Evolutionary conservation across 2,329 filamentous ascomycete species (phyloP), one percentile per base, ranked within the genome.

Genomic region (Trichophyton simii): DNA sequence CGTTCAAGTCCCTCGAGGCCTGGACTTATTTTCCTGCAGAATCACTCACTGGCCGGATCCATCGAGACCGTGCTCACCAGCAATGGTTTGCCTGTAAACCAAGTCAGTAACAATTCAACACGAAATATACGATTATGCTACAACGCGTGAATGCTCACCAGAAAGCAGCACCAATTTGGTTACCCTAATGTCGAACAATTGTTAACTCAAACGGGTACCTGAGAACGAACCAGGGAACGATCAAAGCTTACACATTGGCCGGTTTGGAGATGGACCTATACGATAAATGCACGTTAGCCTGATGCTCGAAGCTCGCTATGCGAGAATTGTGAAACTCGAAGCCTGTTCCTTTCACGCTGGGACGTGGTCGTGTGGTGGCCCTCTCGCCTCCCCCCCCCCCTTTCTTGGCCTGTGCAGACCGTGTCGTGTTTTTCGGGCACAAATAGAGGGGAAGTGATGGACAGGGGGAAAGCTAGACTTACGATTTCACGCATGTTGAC

Each of bases 131-230:
- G 48, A 55, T 20, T 15, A 20, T 22, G 20, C 5, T 52, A 9
- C 22, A 18, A 18, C 11, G 20, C 28, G 3, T 31, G 59, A 64
- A 38, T 68, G 81, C 85, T 70, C 80, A 89, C 87, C 94, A 99
- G 86, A 99, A 99, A 81, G 94, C 94, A 83, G 94, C 94, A 92
- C 94, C 94, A 72, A 97, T 96, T 89, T 99, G 94, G 88, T 99
- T 99, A 86, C 94, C 94, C 92, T 96, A 72, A 71, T 61, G 67
- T 59, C 63, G 36, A 50, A 42, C 57, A 63, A 50, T 63, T 64
- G 66, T 64, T 62, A 73, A 81, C 22, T 65, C 69, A 63, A 38
- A 66, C 66, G 62, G 60, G 64, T 25, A 31, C 57, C 55, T 57
- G 60, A 62, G 61, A 58, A 42, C 41, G 62, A 57, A 65, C 55